Conservation (phyloP, 2,329 filamentous ascomycete genomes). For the Rutstroemia sp. region DNA sequence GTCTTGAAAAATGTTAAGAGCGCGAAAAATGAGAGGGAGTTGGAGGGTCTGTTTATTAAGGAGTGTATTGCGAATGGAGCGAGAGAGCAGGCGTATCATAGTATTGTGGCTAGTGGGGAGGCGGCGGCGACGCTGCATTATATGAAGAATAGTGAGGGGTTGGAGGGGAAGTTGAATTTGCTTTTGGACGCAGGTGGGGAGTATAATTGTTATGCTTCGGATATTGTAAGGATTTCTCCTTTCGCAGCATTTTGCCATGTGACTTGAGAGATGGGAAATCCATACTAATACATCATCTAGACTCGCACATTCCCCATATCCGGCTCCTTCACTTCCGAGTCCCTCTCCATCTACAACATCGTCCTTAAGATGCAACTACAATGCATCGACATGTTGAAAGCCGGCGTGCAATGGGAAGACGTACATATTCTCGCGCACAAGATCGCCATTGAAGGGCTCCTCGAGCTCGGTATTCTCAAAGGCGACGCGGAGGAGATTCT, state of each 20-base stretch:
- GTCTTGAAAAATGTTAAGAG: constrained; percentile 53
- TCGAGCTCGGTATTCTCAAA: constrained; percentile 67
- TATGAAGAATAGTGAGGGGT: constrained; percentile 65
- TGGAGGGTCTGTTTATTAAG: constrained; percentile 75
- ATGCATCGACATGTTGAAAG: constrained; percentile 65
- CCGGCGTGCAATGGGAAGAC: constrained; percentile 72
- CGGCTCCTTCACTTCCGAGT: constrained; percentile 63
- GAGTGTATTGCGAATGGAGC: constrained; percentile 68
- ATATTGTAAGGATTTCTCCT: constrained; percentile 43
- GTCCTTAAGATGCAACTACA: constrained; percentile 83
- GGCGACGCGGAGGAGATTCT: constrained; percentile 66
- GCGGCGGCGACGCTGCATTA: constrained; percentile 86
- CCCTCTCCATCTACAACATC: constrained; percentile 69
- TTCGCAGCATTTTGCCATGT: background rate
- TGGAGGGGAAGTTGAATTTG: constrained; percentile 67
- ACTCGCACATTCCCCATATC: constrained; percentile 82
- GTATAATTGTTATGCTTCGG: constrained; percentile 64
- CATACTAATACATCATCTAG: constrained; percentile 32
- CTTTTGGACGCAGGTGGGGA: constrained; percentile 80
- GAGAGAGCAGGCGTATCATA: constrained; percentile 78
- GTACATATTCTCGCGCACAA: constrained; percentile 74
- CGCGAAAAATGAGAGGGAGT: constrained; percentile 71
- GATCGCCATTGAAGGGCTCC: constrained; percentile 73
- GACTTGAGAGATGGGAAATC: background rate
- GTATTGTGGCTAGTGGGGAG: constrained; percentile 74